Percentiles rank a stretch among this genome's conserved stretches.
Evolutionary conservation across 2,329 filamentous ascomycete species (phyloP).

Genomic region (Chaetomiaceae sp.): DNA sequence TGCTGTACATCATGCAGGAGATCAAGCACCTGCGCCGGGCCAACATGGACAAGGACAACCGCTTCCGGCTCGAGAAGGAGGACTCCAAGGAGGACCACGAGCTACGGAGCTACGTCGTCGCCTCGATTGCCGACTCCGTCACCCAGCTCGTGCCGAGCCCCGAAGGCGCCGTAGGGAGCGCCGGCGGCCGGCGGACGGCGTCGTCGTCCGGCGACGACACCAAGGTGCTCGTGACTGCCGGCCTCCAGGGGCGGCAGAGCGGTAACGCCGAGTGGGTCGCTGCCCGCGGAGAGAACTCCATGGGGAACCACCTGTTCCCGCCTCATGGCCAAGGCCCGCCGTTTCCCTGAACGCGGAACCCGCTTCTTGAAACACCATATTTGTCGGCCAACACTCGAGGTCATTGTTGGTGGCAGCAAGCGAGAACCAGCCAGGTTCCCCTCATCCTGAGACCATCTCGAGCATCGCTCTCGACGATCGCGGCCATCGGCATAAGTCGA

Average conservation of each 20-base stretch:
- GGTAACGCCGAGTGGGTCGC: slow-evolving; percentile 34
- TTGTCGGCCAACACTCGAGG: too few species aligned
- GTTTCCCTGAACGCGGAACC: slow-evolving; percentile 13
- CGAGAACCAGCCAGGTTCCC: too few species aligned
- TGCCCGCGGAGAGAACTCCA: slow-evolving; percentile 31
- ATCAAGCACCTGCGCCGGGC: slow-evolving; percentile 77
- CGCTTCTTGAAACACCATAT: background rate
- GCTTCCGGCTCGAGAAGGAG: slow-evolving; percentile 74
- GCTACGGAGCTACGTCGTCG: slow-evolving; percentile 66
- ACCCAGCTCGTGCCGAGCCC: slow-evolving; percentile 57
- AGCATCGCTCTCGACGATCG: too few species aligned
- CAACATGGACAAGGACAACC: slow-evolving; percentile 80
- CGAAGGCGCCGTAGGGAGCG: slow-evolving; percentile 18
- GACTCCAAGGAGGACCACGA: slow-evolving; percentile 70
- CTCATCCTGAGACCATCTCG: too few species aligned
- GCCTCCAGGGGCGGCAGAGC: slow-evolving; percentile 44
- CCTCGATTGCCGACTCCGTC: slow-evolving; percentile 66
- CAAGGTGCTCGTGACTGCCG: slow-evolving; percentile 48
- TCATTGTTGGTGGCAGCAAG: too few species aligned
- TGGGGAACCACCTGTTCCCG: slow-evolving; percentile 16
- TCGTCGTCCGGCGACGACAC: slow-evolving; percentile 42
- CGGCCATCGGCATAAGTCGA: too few species aligned
- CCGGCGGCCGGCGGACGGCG: slow-evolving; percentile 20
- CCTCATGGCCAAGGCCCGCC: slow-evolving; percentile 19
- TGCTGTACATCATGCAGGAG: slow-evolving; percentile 87